Evolutionary conservation across 1,139 yeast genomes (phyloP), one percentile per base, ranked within the genome.

Genomic region (Taphrina pruni): DNA sequence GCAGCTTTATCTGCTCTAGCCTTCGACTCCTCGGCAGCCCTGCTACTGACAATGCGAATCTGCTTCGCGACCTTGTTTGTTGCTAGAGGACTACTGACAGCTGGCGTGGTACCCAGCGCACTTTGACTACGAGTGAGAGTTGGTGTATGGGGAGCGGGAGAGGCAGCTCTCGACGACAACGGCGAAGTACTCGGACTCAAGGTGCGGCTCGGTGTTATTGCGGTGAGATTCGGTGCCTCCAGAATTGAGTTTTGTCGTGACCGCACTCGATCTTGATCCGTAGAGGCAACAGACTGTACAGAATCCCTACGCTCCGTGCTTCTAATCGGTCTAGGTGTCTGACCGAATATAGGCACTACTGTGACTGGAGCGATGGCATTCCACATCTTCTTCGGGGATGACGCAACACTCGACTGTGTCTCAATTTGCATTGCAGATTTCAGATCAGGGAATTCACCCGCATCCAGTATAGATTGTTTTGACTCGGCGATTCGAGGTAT

Each of bases 341-440:
- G 50, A 11, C 17, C 36, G 0, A 46, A 36, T n/a, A 57, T 57
- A 3, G 64, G 46, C 35, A 43, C 51, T 36, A 32, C 50, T 2
- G 62, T 36, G 11, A 58, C 62, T 17, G 62, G 62, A 9, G 51
- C 26, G 14, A 58, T 32, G 11, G 62, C 12, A 39, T 46, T 43
- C 62, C 62, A 58, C 62, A 58, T 58, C 54, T 58, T 58, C 52
- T 58, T 58, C 20, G 52, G 26, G 12, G 62, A 41, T 17, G 54
- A 5, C 6, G 21, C 54, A 2, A 17, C 12, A 4, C 11, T 36
- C 12, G 58, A 43, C 12, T 7, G 38, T 12, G 43, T 11, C 26
- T 58, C 62, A 3, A 8, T 14, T 14, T 58, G 51, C 43, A 17
- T 32, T 17, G 62, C 43, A 5, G 51, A 32, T 32, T 14, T 20